Evolutionary conservation across 306 rosid species (phyloP).

Genomic region (Abrus precatorius): DNA sequence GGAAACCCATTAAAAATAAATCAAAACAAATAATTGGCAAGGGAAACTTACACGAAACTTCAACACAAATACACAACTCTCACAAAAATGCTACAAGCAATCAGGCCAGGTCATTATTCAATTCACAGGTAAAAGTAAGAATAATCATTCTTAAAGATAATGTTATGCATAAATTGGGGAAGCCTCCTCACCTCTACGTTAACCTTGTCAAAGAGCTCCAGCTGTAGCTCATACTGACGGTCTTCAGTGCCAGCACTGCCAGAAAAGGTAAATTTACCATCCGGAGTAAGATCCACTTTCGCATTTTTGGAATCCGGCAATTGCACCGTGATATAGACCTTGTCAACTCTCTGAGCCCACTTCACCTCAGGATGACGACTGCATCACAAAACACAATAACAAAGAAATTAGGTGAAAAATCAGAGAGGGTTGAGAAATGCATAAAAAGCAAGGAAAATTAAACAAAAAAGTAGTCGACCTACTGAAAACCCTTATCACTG

Average conservation of each 20-base stretch:
- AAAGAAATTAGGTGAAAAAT: background rate
- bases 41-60: background rate
- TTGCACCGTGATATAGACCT: conserved; percentile 83
- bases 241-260: conserved; percentile 81
- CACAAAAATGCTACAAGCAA: background rate
- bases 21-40: background rate
- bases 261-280: conserved; percentile 76
- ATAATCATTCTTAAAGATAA: background rate
- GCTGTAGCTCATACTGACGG: conserved; percentile 71
- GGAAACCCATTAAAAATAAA: background rate
- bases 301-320: conserved; percentile 88
- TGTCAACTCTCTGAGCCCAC: conserved; percentile 98
- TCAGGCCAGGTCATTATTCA: background rate
- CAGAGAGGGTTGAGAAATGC: background rate
- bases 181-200: conserved; percentile 74
- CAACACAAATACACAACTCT: background rate
- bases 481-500: background rate
- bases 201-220: conserved; percentile 94
- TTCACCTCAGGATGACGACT: conserved; percentile 99
- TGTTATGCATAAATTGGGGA: background rate
- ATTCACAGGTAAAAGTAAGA: background rate
- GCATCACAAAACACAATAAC: conserved; percentile 23
- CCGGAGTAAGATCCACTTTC: conserved; percentile 88
- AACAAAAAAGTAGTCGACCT: background rate
- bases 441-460: background rate